These are phyloP conservation scores for Astragalus membranaceus DNA, from an alignment of 306 rosid genomes.

Conservation along the genomic window DNA sequence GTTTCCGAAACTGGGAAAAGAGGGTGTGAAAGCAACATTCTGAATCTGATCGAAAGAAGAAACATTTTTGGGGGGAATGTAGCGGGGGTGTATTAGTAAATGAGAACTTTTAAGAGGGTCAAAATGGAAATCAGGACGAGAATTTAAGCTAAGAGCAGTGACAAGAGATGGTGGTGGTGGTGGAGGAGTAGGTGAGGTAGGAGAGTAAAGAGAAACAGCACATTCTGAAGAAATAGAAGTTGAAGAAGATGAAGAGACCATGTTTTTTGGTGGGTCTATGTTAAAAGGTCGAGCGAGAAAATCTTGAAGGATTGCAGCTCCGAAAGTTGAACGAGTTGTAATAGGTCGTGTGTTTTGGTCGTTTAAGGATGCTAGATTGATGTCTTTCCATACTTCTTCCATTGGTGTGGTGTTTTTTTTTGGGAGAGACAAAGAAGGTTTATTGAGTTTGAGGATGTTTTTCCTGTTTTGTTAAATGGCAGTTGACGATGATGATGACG, in stretches of 20 bases:
- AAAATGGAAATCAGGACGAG: conserved; percentile 27
- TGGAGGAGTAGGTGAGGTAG: neutral
- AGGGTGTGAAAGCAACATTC: neutral
- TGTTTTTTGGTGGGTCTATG: conserved; percentile 27
- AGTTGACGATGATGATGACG: neutral
- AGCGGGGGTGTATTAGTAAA: neutral
- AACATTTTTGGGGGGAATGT: neutral
- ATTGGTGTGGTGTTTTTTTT: conserved; percentile 8
- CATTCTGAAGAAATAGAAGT: neutral
- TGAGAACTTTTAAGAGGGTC: conserved; percentile 4
- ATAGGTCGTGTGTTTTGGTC: neutral
- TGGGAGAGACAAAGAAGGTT: neutral
- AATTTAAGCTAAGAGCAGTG: conserved; percentile 43
- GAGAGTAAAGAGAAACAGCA: neutral
- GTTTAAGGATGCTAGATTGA: conserved; percentile 38
- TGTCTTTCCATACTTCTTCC: conserved; percentile 83
- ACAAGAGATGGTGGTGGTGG: conserved; percentile 18
- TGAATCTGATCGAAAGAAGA: neutral
- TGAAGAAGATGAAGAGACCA: neutral
- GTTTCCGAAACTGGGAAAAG: conserved; percentile 24
- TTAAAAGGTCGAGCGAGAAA: conserved; percentile 46
- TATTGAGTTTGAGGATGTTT: neutral
- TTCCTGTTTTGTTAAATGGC: neutral
- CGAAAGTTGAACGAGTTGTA: neutral
- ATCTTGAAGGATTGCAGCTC: conserved; percentile 47